Evolutionary conservation across 2,329 filamentous ascomycete genomes (phyloP).

Genomic region (Kalaharituber pfeilii): DNA sequence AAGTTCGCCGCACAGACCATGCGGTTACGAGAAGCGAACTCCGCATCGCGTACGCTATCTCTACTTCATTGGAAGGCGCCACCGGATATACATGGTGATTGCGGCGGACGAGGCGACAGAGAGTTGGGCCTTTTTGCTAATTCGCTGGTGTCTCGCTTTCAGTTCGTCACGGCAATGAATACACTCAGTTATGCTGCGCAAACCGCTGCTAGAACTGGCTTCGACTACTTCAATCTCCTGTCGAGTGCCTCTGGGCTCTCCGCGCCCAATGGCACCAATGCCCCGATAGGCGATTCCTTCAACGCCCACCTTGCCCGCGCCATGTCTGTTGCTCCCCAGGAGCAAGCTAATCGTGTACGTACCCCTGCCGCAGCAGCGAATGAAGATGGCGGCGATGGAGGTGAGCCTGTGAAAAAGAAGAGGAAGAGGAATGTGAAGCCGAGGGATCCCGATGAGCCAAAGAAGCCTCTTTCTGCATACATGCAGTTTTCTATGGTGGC

Average conservation of each 20-base stretch:
- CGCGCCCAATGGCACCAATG: not conserved
- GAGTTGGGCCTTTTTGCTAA: no score
- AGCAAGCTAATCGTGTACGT: constrained; percentile 8
- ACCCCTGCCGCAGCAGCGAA: constrained; percentile 8
- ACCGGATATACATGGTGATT: no score
- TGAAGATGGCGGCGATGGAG: constrained; percentile 32
- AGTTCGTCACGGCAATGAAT: constrained; percentile 19
- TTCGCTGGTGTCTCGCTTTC: no score
- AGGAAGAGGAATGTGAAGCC: constrained; percentile 53
- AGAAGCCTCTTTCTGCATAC: constrained; percentile 83
- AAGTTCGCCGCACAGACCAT: no score
- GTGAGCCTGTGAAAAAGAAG: constrained; percentile 51
- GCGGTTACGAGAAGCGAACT: no score
- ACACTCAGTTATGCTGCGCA: constrained; percentile 15
- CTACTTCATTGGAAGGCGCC: no score
- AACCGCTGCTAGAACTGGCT: constrained; percentile 12
- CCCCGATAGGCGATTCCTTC: not conserved
- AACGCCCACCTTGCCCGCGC: constrained; percentile 6
- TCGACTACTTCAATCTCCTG: constrained; percentile 15
- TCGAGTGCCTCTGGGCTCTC: constrained; percentile 1
- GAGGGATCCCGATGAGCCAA: constrained; percentile 80
- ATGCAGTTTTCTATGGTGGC: constrained; percentile 88
- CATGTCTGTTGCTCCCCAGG: not conserved
- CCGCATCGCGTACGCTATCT: no score
- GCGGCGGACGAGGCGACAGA: no score